Evolutionary conservation across 805 yeast species (phyloP).

Genomic region (Ogataea zsoltii): DNA sequence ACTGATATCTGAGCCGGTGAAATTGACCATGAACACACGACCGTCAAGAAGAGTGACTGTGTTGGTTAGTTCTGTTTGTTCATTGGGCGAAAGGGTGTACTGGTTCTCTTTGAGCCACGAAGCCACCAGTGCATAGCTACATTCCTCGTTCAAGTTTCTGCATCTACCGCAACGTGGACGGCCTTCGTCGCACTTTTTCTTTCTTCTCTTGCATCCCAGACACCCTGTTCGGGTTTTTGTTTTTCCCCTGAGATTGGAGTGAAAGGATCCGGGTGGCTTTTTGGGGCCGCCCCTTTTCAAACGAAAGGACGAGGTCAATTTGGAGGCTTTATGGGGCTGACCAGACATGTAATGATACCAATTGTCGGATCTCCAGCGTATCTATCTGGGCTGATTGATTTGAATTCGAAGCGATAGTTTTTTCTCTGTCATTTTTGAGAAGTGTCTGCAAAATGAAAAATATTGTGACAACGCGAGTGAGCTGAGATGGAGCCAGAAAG

Average conservation of each 20-base stretch:
- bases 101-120: slow-evolving; percentile 25
- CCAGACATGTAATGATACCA: no score
- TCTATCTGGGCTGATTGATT: no score
- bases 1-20: slow-evolving; percentile 16
- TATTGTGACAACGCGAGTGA: no score
- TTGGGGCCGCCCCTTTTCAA: no score
- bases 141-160: slow-evolving; percentile 16
- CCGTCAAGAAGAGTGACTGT: neutral
- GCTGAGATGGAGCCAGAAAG: no score
- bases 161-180: slow-evolving; percentile 27
- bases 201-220: slow-evolving; percentile 42
- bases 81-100: neutral
- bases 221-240: slow-evolving; percentile 37
- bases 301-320: no score
- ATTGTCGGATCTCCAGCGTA: no score
- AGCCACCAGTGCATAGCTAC: slow-evolving; percentile 19
- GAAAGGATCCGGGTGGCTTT: neutral
- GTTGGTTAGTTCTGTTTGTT: neutral
- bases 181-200: slow-evolving; percentile 38
- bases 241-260: slow-evolving; percentile 6
- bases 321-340: no score
- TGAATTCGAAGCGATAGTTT: no score
- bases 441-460: no score
- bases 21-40: slow-evolving; percentile 9
- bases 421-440: no score